Base-by-base conservation (phyloP, 116 monocot species). In the Zostera marina region DNA sequence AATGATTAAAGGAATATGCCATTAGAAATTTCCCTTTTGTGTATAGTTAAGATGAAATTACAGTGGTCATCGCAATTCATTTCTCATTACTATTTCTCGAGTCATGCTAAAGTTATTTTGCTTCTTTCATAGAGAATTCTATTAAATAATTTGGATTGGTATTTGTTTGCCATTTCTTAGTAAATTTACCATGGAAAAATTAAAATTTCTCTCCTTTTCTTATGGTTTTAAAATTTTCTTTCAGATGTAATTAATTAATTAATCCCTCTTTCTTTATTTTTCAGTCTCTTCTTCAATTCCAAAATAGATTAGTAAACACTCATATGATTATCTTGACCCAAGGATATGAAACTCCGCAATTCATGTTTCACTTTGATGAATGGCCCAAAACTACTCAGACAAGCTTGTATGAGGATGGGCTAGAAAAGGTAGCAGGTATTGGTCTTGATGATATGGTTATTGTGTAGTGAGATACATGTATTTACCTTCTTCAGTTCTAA, bases 401-500 rank as follows among this genome's bases (percentile, higher is more conserved):
- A 59, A 80, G 67, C 62, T 65, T 80, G 54, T 80, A 80, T 70
- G 70, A 63, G 15, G 73, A 76, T 66, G 80, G 80, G 14, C 61
- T 63, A 69, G 80, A 66, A 65, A 80, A 80, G 69, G 80, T 80
- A 24, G 80, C 80, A 66, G 80, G 80, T 80, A 55, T 49, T 24
- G 12, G 17, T 23, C 41, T 45, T 11, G 22, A 41, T 41, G 15
- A 32, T 8, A 7, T 59, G 19, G 12, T 19, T 59, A 5, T 22
- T 43, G 12, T 59, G 46, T 16, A 32, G 8, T 44, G 12, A 44
- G 5, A 39, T 5, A n/a, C 22, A 47, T 19, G 20, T 17, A 20
- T 19, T 51, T 60, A 8, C 42, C 40, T 20, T 42, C 19, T n/a
- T 56, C n/a, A n/a, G n/a, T n/a, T n/a, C 51, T 8, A 38, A 47